Evolutionary conservation across 2,329 filamentous ascomycete species (phyloP).

Genomic region (Fusarium decemcellulare): DNA sequence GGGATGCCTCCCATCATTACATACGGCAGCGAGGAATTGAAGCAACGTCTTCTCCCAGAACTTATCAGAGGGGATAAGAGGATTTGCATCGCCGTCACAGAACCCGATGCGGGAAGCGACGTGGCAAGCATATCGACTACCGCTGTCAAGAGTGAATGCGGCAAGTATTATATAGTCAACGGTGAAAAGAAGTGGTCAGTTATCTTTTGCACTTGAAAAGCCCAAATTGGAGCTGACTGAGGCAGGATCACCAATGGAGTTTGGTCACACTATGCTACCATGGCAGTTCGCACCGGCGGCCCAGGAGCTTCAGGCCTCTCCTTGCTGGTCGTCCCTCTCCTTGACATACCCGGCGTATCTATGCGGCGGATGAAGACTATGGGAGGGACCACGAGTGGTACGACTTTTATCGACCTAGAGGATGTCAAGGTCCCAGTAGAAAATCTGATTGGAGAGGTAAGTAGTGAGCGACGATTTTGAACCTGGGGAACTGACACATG

Average conservation of each 20-base stretch:
- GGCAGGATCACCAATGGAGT: conserved; percentile 77
- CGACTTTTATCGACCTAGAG: not conserved
- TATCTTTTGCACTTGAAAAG: too few relatives aligned
- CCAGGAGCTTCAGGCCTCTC: conserved; percentile 74
- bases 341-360: not conserved
- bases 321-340: conserved; percentile 60
- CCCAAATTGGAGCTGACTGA: too few relatives aligned
- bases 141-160: conserved; percentile 72
- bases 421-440: not conserved
- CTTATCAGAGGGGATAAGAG: conserved; percentile 76
- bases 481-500: too few relatives aligned
- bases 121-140: conserved; percentile 81
- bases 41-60: conserved; percentile 77
- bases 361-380: not conserved
- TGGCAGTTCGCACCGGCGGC: conserved; percentile 81
- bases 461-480: not conserved
- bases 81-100: conserved; percentile 83
- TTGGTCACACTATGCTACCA: conserved; percentile 77
- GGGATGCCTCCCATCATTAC: not conserved
- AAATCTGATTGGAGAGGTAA: not conserved
- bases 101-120: conserved; percentile 81
- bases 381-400: not conserved
- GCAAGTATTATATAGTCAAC: conserved; percentile 58
- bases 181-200: conserved; percentile 69
- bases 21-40: conserved; percentile 41